These are phyloP conservation scores for Apiospora arundinis DNA, from an alignment of 2,329 filamentous ascomycete species.

Conservation along the genomic window DNA sequence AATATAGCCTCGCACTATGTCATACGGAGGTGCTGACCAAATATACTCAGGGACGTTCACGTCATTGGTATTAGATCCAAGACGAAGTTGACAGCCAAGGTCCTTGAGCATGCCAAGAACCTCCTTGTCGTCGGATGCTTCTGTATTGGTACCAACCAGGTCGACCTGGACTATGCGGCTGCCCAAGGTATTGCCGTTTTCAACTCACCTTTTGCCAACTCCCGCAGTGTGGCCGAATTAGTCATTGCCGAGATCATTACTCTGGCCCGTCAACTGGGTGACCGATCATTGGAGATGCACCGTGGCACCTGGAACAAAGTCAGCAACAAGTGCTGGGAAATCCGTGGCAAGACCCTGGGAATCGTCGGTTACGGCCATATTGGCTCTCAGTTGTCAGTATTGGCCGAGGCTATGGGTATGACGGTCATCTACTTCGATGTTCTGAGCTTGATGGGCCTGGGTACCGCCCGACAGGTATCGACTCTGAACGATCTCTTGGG, in stretches of 20 bases:
- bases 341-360: conserved; percentile 94
- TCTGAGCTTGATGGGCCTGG: conserved; percentile 91
- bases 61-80: conserved; percentile 98
- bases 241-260: conserved; percentile 94
- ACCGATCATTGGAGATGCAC: conserved; percentile 94
- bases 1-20: background rate
- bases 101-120: conserved; percentile 89
- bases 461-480: conserved; percentile 83
- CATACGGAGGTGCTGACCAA: background rate
- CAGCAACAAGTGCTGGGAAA: conserved; percentile 95
- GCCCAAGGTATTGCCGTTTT: conserved; percentile 92
- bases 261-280: conserved; percentile 88
- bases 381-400: conserved; percentile 90
- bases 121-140: conserved; percentile 97
- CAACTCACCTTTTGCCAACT: conserved; percentile 99
- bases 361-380: conserved; percentile 99
- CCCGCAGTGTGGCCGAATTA: conserved; percentile 92
- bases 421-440: conserved; percentile 97
- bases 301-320: conserved; percentile 97
- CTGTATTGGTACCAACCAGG: conserved; percentile 98
- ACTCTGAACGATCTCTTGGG: conserved; percentile 78
- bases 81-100: conserved; percentile 87
- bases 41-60: conserved; percentile 79
- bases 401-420: conserved; percentile 98
- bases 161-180: conserved; percentile 84